phyloP scores from a whole-genome alignment of 768 basidiomycete species.

The Lentinus tigrinus region DNA sequence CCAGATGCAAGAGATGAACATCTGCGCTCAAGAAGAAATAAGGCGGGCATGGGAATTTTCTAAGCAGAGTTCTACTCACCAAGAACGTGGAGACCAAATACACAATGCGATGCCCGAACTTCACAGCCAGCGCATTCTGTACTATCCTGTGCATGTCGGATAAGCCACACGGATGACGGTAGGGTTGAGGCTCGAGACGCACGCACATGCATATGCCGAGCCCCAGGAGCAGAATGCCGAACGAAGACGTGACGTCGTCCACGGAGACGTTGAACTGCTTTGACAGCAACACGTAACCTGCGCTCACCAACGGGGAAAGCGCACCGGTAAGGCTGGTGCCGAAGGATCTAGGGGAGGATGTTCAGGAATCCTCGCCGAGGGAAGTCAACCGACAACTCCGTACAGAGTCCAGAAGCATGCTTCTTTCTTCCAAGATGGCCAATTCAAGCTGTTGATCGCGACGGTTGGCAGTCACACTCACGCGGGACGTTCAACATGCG shows the following conservation, averaged over 20 bases:
- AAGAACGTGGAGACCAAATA: slow-evolving; percentile 40
- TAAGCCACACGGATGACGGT: not conserved
- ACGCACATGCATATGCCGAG: slow-evolving; percentile 42
- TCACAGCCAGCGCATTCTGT: slow-evolving; percentile 40
- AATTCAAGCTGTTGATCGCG: slow-evolving; percentile 30
- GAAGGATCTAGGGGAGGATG: slow-evolving; percentile 31
- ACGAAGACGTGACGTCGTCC: slow-evolving; percentile 42
- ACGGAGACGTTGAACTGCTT: slow-evolving; percentile 41
- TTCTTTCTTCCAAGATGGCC: slow-evolving; percentile 47
- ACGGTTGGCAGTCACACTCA: not conserved
- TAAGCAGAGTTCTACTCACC: slow-evolving; percentile 22
- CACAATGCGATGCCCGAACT: slow-evolving; percentile 45
- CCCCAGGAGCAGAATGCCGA: slow-evolving; percentile 41
- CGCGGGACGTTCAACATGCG: too few species aligned
- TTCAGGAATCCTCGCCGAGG: not conserved
- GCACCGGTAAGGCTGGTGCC: slow-evolving; percentile 42
- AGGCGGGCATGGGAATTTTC: too few species aligned
- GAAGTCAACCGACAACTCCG: not conserved
- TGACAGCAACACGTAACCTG: slow-evolving; percentile 40
- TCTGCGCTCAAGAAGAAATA: slow-evolving; percentile 23
- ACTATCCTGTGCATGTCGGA: slow-evolving; percentile 28
- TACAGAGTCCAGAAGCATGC: slow-evolving; percentile 46
- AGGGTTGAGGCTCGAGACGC: not conserved
- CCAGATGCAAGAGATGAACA: slow-evolving; percentile 47
- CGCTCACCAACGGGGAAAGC: slow-evolving; percentile 41